Conservation (phyloP, 2,329 filamentous ascomycete species). For the Colletotrichum tropicale region DNA sequence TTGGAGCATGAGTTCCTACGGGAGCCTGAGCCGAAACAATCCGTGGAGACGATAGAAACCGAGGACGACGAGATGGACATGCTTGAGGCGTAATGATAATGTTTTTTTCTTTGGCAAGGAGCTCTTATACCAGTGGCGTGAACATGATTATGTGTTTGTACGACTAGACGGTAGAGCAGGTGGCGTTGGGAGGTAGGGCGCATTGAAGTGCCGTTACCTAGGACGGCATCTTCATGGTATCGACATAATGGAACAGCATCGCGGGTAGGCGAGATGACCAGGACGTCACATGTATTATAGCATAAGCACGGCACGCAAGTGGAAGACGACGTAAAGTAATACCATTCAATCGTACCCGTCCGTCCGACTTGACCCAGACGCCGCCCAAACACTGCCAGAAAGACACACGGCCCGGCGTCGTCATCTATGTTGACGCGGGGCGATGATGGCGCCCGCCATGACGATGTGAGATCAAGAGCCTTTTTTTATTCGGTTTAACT, state of each 20-base stretch:
- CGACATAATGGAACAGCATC: background rate
- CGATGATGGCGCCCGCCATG: background rate
- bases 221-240: background rate
- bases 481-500: constrained; percentile 24
- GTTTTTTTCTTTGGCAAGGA: background rate
- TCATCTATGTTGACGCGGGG: background rate
- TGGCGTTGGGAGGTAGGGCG: background rate
- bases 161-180: background rate
- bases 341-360: constrained; percentile 4
- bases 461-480: constrained; percentile 19
- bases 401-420: background rate
- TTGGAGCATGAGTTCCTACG: constrained; percentile 73
- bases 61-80: constrained; percentile 63
- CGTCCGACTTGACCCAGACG: background rate
- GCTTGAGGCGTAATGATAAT: constrained; percentile 26
- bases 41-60: constrained; percentile 24
- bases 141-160: background rate
- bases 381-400: background rate
- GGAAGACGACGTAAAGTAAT: constrained; percentile 6
- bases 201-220: background rate
- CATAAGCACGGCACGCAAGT: background rate
- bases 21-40: constrained; percentile 33
- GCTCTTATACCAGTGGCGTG: background rate
- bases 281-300: background rate
- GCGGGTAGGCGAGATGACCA: background rate